phyloP scores from a whole-genome alignment of 352 stramenopile species.

The Stramenopiles sp. region DNA sequence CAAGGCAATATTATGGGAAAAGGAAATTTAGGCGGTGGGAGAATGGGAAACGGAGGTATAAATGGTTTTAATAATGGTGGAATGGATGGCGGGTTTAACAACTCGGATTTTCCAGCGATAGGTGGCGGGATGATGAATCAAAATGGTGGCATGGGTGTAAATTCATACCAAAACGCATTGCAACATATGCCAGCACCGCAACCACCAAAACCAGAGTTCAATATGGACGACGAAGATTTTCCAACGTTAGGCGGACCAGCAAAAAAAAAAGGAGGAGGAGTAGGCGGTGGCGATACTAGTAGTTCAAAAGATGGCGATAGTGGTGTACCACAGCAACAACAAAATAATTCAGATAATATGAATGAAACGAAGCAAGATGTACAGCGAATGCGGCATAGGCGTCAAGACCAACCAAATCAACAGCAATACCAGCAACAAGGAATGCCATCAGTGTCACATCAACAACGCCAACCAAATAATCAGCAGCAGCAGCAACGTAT shows the following conservation, averaged over 20 bases:
- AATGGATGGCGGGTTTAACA: neutral
- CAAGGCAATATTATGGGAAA: neutral
- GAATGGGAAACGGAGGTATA: neutral
- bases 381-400: neutral
- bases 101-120: neutral
- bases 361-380: neutral
- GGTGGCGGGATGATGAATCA: neutral
- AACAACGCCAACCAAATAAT: neutral
- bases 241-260: neutral
- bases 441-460: neutral
- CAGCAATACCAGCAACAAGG: neutral
- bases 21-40: neutral
- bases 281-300: too few relatives aligned
- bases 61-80: neutral
- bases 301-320: too few relatives aligned
- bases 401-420: neutral
- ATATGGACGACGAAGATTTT: neutral
- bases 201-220: neutral
- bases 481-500: neutral
- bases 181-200: neutral
- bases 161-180: neutral
- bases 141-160: neutral
- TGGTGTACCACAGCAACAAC: neutral
- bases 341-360: neutral
- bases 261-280: too few relatives aligned